Evolutionary conservation across 2,329 filamentous ascomycete species (phyloP).

Genomic region (Microsporum canis): DNA sequence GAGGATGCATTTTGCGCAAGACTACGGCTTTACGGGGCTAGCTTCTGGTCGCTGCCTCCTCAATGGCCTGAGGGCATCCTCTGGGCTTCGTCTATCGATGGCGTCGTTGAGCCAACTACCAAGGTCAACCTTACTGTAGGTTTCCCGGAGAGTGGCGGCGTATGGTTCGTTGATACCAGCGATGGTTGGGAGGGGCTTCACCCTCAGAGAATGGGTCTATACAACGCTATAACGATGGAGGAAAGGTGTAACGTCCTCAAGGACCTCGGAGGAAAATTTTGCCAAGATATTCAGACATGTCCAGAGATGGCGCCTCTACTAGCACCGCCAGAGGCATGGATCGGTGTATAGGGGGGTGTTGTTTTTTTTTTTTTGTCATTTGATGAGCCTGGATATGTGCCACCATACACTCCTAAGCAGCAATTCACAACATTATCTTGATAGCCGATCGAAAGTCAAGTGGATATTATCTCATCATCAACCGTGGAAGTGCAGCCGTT

Average conservation of each 20-base stretch:
- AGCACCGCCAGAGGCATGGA: neutral
- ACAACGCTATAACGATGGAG: neutral
- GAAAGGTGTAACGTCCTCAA: neutral
- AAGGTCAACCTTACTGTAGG: neutral
- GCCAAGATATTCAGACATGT: neutral
- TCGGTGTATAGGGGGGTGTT: too few species aligned
- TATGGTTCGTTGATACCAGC: neutral
- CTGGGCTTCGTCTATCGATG: neutral
- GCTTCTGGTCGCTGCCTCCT: neutral
- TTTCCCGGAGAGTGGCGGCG: neutral
- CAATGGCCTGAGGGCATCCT: neutral
- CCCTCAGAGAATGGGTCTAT: neutral
- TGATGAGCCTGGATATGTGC: too few species aligned
- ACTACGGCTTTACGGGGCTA: neutral
- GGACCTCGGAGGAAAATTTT: neutral
- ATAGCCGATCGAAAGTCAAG: too few species aligned
- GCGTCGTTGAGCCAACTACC: neutral
- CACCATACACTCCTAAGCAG: too few species aligned
- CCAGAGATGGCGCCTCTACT: neutral
- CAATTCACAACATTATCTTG: too few species aligned
- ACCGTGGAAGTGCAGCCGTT: too few species aligned
- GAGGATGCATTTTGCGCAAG: neutral
- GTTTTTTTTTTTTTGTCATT: too few species aligned
- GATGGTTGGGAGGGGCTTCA: neutral
- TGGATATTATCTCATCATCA: too few species aligned